Conservation (phyloP, 768 basidiomycete species). For the Mycena belliarum region DNA sequence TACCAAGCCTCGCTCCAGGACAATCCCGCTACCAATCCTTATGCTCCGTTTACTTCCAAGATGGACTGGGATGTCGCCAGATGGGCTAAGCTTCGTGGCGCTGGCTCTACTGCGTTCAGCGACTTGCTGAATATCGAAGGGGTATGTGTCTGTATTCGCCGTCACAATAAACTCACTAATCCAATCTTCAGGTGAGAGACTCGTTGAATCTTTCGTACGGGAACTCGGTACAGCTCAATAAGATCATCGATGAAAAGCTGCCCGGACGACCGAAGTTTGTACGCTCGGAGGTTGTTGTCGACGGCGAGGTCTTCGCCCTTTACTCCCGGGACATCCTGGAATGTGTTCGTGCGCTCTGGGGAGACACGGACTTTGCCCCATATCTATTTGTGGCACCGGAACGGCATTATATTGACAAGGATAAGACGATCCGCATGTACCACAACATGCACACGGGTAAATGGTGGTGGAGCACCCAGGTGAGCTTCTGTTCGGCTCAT, state of each 20-base stretch:
- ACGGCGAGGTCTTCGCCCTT: slow-evolving; percentile 24
- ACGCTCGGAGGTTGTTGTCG: slow-evolving; percentile 22
- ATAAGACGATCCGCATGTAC: slow-evolving; percentile 24
- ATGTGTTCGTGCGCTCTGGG: slow-evolving; percentile 30
- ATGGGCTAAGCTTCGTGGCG: not conserved
- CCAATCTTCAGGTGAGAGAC: not conserved
- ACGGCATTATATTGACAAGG: slow-evolving; percentile 27
- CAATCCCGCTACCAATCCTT: not conserved
- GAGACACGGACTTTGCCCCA: slow-evolving; percentile 27
- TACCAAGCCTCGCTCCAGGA: not conserved
- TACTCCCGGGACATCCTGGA: slow-evolving; percentile 29
- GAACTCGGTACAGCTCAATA: not conserved
- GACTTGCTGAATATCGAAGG: not conserved
- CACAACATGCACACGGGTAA: slow-evolving; percentile 33
- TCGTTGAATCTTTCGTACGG: not conserved
- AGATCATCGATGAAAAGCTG: not conserved
- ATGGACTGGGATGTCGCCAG: not conserved
- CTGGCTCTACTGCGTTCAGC: not conserved
- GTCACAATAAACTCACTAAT: too few species aligned
- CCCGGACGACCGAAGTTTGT: slow-evolving; percentile 14
- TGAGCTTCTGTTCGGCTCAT: not conserved
- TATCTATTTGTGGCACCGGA: slow-evolving; percentile 30
- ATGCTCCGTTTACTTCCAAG: not conserved
- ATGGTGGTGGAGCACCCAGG: not conserved
- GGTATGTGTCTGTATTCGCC: not conserved